Evolutionary conservation across 768 basidiomycete species (phyloP), one percentile per base, ranked within the genome.

Genomic region (Xerocomellus intermedius): DNA sequence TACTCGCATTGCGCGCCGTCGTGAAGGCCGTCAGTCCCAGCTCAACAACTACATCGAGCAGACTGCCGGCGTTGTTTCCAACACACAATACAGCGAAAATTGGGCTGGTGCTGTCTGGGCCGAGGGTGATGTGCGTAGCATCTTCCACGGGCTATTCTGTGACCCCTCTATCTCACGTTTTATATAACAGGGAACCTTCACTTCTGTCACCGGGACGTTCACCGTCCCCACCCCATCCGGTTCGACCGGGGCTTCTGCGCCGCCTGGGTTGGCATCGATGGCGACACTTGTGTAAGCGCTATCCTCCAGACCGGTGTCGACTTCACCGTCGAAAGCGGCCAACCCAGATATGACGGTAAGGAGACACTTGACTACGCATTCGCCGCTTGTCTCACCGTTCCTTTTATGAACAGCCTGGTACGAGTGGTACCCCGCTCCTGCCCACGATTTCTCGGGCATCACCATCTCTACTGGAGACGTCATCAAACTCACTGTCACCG

Each of bases 251-350:
- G 6, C 21, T 16, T 21, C 32, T 36, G 57, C 50, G 16, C 53
- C 14, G 49, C 42, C 16, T 60, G 59, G 57, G 52, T 60, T 22
- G 59, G 59, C 10, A 54, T 60, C 2, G 59, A 60, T 28, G 57
- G 49, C 9, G 17, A 21, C 17, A 48, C 42, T 6, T 60, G 59
- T 12, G 0, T 1, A 5, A 24, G 8, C 30, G 48, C 36, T 30
- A 42, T 60, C 35, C 36, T 59, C n/a, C 57, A 50, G 38, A 49
- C 55, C 8, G 54, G 57, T 13, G 9, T 58, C 8, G 22, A 8
- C 4, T 42, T 56, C 16, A 35, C 21, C 17, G 21, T 46, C 19
- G 8, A 38, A 14, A 5, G 13, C 19, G 33, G 26, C 16, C 3
- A 24, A 32, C 26, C 44, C 8, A 22, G 39, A 10, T 58, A 50